Percentiles rank a stretch among this genome's conserved stretches.
These are phyloP conservation scores for Picea mariana DNA, from an alignment of 83 land plant genomes.

Conservation along the genomic window DNA sequence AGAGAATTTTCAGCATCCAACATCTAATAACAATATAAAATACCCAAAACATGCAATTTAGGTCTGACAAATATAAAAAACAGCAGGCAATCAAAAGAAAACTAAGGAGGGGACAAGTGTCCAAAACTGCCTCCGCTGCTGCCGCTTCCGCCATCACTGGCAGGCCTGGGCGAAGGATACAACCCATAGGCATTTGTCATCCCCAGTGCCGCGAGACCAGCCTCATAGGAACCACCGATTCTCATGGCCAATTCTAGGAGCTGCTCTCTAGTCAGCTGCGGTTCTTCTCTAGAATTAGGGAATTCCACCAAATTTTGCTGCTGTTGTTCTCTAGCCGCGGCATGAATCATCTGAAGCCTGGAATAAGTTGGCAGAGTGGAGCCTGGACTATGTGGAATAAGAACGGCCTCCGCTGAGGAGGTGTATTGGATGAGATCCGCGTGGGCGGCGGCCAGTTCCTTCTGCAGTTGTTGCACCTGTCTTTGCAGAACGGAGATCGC, in stretches of 20 bases:
- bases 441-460: constrained; percentile 17
- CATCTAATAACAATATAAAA: too few relatives aligned
- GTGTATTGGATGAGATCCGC: constrained; percentile 22
- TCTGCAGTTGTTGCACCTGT: constrained; percentile 17
- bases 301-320: neutral
- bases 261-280: constrained; percentile 29
- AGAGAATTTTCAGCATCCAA: too few relatives aligned
- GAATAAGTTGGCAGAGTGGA: neutral
- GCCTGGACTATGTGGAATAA: neutral
- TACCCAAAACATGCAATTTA: neutral
- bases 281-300: neutral
- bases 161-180: constrained; percentile 22
- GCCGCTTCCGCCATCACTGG: constrained; percentile 12
- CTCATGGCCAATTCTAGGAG: constrained; percentile 31
- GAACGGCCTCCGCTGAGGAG: neutral
- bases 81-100: neutral
- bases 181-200: constrained; percentile 18
- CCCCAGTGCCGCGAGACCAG: constrained; percentile 29
- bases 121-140: constrained; percentile 16
- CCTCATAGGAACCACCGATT: constrained; percentile 32
- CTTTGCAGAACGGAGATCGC: constrained; percentile 28
- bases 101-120: constrained; percentile 11
- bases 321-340: neutral
- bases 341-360: neutral
- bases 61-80: too few relatives aligned